These are phyloP conservation scores for Penicillium sclerotiorum DNA, from an alignment of 2,329 filamentous ascomycete species.

Conservation along the genomic window DNA sequence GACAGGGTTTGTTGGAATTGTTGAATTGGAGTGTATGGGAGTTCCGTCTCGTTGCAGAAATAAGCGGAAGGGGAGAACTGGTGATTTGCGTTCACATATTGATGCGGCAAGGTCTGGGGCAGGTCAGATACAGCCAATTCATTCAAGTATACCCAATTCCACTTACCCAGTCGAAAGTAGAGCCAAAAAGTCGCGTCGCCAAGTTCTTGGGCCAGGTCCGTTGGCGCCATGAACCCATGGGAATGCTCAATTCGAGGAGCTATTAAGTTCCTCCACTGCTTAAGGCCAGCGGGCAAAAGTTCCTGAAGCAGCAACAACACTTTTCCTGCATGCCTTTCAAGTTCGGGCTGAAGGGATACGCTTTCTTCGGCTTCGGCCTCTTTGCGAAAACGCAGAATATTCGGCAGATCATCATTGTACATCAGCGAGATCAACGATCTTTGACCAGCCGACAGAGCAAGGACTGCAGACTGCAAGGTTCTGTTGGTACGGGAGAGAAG, in stretches of 20 bases:
- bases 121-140: too few species aligned
- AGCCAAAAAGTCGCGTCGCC: constrained; percentile 24
- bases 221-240: constrained; percentile 8
- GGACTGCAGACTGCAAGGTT: constrained; percentile 21
- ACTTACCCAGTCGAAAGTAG: constrained; percentile 24
- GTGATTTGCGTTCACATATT: constrained; percentile 17
- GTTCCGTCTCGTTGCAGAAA: constrained; percentile 23
- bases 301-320: constrained; percentile 23
- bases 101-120: constrained; percentile 28
- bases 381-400: constrained; percentile 15
- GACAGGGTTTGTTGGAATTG: constrained; percentile 3
- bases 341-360: constrained; percentile 14
- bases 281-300: constrained; percentile 14
- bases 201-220: constrained; percentile 12
- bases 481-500: constrained; percentile 22
- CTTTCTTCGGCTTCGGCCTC: constrained; percentile 19
- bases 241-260: constrained; percentile 5
- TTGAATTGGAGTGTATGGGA: constrained; percentile 6
- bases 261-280: constrained; percentile 20
- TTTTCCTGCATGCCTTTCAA: constrained; percentile 15
- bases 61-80: constrained; percentile 20
- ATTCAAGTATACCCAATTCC: too few species aligned
- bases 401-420: constrained; percentile 4
- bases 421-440: constrained; percentile 8
- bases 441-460: constrained; percentile 24